Percentiles rank a stretch among this genome's conserved stretches.
Conservation (phyloP, 2,329 filamentous ascomycete genomes). For the Pyricularia sp. region DNA sequence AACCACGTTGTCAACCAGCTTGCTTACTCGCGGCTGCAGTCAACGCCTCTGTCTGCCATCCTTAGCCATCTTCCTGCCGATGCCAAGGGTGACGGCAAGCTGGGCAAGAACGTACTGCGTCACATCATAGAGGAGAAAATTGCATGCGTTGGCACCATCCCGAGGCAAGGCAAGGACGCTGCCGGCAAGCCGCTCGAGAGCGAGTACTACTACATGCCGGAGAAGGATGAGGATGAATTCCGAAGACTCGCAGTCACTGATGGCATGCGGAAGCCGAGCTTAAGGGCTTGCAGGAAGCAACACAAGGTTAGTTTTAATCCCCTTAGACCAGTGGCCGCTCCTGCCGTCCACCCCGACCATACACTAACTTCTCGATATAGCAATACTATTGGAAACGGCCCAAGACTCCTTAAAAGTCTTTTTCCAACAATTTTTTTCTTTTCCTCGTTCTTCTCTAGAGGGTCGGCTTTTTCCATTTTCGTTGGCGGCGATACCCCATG, state of each 20-base stretch:
- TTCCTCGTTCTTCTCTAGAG: neutral
- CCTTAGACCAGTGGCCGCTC: neutral
- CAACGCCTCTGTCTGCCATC: slow-evolving; percentile 82
- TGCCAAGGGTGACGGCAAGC: slow-evolving; percentile 37
- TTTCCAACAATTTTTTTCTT: neutral
- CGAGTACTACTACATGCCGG: slow-evolving; percentile 94
- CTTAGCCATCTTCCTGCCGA: slow-evolving; percentile 72
- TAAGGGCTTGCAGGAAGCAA: slow-evolving; percentile 85
- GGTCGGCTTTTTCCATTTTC: neutral
- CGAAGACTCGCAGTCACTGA: slow-evolving; percentile 76
- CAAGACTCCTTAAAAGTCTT: slow-evolving; percentile 29
- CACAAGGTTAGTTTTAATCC: slow-evolving; percentile 69
- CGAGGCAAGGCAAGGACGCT: slow-evolving; percentile 87
- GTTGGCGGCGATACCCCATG: neutral
- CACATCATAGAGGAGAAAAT: slow-evolving; percentile 59
- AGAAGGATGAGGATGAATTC: slow-evolving; percentile 71
- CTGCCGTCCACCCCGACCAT: neutral
- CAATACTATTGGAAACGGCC: slow-evolving; percentile 65
- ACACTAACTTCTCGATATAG: slow-evolving; percentile 23
- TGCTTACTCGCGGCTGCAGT: slow-evolving; percentile 86
- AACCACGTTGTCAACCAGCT: slow-evolving; percentile 95
- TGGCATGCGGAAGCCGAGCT: slow-evolving; percentile 77
- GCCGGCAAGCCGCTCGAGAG: slow-evolving; percentile 89
- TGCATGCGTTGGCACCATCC: slow-evolving; percentile 77
- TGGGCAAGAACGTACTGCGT: slow-evolving; percentile 57